Evolutionary conservation across 176 grass and related monocot genomes (phyloP).

Genomic region (Musa schizocarpa): DNA sequence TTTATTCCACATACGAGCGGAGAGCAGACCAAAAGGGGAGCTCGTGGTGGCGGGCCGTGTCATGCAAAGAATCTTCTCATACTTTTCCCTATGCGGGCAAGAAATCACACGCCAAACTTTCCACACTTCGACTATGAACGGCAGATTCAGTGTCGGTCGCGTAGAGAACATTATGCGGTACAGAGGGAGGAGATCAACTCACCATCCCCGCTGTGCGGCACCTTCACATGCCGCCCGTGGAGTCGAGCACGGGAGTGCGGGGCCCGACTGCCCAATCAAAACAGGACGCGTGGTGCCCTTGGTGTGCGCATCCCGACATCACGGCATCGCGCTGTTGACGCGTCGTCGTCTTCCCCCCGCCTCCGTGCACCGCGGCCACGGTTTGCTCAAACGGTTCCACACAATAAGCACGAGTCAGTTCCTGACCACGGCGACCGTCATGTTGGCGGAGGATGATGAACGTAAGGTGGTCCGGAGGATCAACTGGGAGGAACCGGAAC

Average conservation of each 20-base stretch:
- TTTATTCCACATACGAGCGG: neutral
- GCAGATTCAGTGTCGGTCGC: neutral
- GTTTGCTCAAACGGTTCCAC: neutral
- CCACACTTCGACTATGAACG: neutral
- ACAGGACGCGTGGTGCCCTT: neutral
- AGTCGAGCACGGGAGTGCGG: neutral
- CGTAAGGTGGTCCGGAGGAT: neutral
- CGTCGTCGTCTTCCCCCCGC: neutral
- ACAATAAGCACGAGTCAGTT: neutral
- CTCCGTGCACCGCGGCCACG: too few species aligned
- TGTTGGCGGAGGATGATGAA: neutral
- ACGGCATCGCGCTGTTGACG: constrained; percentile 8
- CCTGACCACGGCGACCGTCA: too few species aligned
- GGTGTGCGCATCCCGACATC: neutral
- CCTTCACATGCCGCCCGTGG: constrained; percentile 24
- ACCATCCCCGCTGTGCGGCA: neutral
- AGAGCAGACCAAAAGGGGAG: neutral
- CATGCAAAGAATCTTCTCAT: too few species aligned
- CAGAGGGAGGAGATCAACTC: neutral
- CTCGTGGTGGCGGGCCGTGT: neutral
- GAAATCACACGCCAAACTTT: neutral
- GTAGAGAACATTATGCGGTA: neutral
- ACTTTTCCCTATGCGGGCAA: neutral
- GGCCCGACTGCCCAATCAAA: neutral
- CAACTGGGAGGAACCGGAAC: neutral